Conservation (phyloP, 2,329 filamentous ascomycete genomes). For the Cyphellophora attinorum region DNA sequence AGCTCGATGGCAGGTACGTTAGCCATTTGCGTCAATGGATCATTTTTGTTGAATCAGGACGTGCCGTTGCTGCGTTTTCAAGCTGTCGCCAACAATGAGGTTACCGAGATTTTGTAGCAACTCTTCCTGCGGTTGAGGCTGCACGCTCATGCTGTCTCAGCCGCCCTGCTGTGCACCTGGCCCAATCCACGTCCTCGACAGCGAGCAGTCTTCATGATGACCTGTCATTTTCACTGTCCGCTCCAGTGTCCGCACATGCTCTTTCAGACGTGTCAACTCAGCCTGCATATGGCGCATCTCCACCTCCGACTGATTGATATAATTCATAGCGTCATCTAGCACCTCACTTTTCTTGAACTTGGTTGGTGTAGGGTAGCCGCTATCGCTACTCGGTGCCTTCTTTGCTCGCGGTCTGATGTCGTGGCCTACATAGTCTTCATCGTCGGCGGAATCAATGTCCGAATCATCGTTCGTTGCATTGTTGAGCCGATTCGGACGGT, state of each 20-base stretch:
- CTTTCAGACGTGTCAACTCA: conserved; percentile 14
- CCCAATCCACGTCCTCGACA: no score
- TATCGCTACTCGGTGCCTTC: conserved; percentile 3
- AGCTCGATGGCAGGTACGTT: no score
- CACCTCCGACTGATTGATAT: conserved; percentile 17
- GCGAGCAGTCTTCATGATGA: conserved; percentile 16
- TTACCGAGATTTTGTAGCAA: no score
- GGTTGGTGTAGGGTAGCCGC: conserved; percentile 4
- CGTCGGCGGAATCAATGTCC: conserved; percentile 1
- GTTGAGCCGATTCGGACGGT: conserved; percentile 11
- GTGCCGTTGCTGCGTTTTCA: no score
- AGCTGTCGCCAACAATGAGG: no score
- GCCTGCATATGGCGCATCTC: conserved; percentile 18
- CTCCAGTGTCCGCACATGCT: conserved; percentile 14
- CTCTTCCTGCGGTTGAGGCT: no score
- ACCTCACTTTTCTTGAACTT: conserved; percentile 19
- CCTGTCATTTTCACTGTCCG: conserved; percentile 13
- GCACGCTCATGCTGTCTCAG: no score
- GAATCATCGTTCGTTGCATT: conserved; percentile 10
- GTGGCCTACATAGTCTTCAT: conserved; percentile 2
- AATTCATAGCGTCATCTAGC: conserved; percentile 18
- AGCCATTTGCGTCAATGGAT: no score
- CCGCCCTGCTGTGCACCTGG: no score
- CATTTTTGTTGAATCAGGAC: no score
- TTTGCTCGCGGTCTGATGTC: neutral